phyloP scores from a whole-genome alignment of 1,284 basidiomycete species.

The Amylostereum areolatum region DNA sequence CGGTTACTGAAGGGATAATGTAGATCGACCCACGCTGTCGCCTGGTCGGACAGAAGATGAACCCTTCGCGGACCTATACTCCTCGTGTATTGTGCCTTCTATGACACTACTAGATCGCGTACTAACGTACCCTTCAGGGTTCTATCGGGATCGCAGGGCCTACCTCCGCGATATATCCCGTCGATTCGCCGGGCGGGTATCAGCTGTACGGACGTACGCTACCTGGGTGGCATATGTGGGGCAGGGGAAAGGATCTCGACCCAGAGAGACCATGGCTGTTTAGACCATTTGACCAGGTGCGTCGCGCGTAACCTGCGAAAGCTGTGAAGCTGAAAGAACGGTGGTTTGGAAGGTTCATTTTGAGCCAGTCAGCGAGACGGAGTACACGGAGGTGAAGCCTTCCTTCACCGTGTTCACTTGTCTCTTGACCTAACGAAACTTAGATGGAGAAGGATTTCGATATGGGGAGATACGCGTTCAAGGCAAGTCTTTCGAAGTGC shows the following conservation, averaged over 20 bases:
- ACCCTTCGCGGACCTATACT: slow-evolving; percentile 56
- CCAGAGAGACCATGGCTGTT: slow-evolving; percentile 54
- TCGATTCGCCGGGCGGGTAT: slow-evolving; percentile 62
- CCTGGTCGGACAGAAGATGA: slow-evolving; percentile 59
- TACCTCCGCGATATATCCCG: slow-evolving; percentile 60
- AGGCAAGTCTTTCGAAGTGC: no score
- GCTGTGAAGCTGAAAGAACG: no score
- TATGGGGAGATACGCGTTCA: slow-evolving; percentile 53
- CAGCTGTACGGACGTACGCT: slow-evolving; percentile 56
- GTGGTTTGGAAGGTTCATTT: slow-evolving; percentile 35
- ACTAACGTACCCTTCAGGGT: slow-evolving; percentile 33
- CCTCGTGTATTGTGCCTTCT: slow-evolving; percentile 39
- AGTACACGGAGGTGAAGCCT: slow-evolving; percentile 42
- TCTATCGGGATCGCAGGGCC: slow-evolving; percentile 60
- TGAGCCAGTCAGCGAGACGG: slow-evolving; percentile 36
- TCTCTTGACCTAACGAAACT: no score
- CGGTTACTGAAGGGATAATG: no score
- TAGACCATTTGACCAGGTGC: slow-evolving; percentile 59
- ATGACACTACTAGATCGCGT: background rate
- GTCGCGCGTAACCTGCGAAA: background rate
- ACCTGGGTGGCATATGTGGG: slow-evolving; percentile 60
- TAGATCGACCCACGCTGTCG: slow-evolving; percentile 59
- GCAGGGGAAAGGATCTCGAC: slow-evolving; percentile 41
- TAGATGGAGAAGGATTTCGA: slow-evolving; percentile 56
- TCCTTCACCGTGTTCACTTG: no score